phyloP scores from a whole-genome alignment of 345 rosid species.

The Orychophragmus violaceus region DNA sequence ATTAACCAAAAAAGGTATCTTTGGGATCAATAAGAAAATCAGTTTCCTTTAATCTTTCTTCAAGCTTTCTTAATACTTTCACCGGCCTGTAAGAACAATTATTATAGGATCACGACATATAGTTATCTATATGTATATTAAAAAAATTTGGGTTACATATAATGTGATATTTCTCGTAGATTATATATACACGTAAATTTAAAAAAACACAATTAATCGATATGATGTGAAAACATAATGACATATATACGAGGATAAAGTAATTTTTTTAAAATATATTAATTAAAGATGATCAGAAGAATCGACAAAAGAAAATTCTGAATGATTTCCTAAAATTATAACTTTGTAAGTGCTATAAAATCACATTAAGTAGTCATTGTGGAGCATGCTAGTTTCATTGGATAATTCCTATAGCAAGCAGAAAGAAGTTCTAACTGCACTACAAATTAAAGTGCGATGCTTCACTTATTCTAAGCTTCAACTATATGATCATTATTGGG shows the following conservation, averaged over 20 bases:
- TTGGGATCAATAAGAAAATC: too few relatives aligned
- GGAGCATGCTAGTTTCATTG: not conserved
- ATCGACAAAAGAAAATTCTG: not conserved
- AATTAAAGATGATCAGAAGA: not conserved
- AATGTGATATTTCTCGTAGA: not conserved
- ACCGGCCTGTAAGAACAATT: not conserved
- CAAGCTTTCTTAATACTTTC: too few relatives aligned
- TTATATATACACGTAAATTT: not conserved
- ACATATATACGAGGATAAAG: not conserved
- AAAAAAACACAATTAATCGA: not conserved
- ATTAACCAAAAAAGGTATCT: too few relatives aligned
- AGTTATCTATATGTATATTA: too few relatives aligned
- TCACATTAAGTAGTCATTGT: not conserved
- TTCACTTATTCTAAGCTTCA: constrained; percentile 10
- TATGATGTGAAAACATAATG: not conserved
- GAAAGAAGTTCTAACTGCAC: not conserved
- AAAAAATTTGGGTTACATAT: too few relatives aligned
- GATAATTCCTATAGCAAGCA: not conserved
- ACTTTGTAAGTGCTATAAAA: not conserved
- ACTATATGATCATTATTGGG: constrained; percentile 1
- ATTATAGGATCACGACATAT: not conserved
- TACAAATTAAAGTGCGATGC: constrained; percentile 8
- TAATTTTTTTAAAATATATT: not conserved
- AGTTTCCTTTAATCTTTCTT: too few relatives aligned
- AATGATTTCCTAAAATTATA: not conserved